Evolutionary conservation across 257 asterid genomes (phyloP), one percentile per base, ranked within the genome.

Genomic region (Pogostemon cablin): DNA sequence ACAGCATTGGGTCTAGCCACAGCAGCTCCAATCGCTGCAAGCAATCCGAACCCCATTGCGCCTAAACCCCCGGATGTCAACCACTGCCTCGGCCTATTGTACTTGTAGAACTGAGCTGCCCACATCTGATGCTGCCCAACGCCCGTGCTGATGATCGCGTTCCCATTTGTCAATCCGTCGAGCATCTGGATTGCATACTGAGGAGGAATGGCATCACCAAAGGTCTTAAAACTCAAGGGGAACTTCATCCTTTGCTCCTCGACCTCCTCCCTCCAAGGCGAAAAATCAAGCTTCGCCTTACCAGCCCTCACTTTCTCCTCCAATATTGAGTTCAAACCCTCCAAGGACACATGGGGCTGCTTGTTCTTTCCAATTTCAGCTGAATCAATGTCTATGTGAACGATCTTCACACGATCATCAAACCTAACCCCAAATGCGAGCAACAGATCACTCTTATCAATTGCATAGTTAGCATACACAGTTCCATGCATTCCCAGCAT

Each of bases 401-500:
- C 98, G 37, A 90, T 90, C 75, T 90, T 92, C 0, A 90, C 98
- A 39, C 95, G 88, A 10, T 92, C 96, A 41, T 92, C 98, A 58
- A 90, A 89, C 78, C 98, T 78, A 40, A 87, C 96, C 5, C 98
- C 96, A 79, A 92, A 87, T 0, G 95, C 96, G 15, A 92, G 85
- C 25, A 87, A 70, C 84, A 90, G 71, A 76, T 92, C 96, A 65
- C 96, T 85, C 78, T 79, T 87, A 55, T 92, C 93, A 47, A 92
- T 90, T 0, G 92, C 78, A 47, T 89, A 90, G 44, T 87, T 90
- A 0, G 98, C 96, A 64, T 86, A 86, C 7, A 89, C 95, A 7
- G 98, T 89, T 37, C 96, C 96, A 62, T 90, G 98, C 98, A 92
- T 92, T 68, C 98, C 98, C 65, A 90, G 79, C 96, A 92, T 92